Evolutionary conservation across 805 yeast genomes (phyloP), one percentile per base, ranked within the genome.

Genomic region (Ogataea salicorniae): DNA sequence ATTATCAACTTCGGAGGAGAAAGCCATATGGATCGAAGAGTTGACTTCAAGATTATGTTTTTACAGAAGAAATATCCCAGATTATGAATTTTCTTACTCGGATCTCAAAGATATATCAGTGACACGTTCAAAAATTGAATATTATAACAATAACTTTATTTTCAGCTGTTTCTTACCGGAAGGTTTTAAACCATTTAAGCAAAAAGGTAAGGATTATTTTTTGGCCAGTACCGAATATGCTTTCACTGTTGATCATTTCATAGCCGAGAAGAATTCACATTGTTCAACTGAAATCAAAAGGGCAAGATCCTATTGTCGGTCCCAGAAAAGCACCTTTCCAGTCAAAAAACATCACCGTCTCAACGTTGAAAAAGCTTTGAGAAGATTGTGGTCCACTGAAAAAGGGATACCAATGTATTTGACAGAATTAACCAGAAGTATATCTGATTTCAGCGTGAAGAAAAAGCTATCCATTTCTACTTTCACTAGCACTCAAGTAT

Each of bases 21-120:
- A 54, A 38, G 38, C 48, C 0, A 46, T 66, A 0, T 81, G 86
- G 86, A 46, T 48, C 9, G 68, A 69, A 34, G 55, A 64, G 8
- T 35, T 63, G 3, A 49, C 39, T 6, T 16, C 43, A 9, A 37
- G 34, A 20, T 9, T 47, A 1, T 40, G 0, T 3, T 50, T 46
- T 35, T 53, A 58, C 46, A 38, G 54, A 37, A 61, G 64, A 46
- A 72, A 71, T 0, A 69, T 71, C 3, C 66, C 67, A 47, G 42
- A 39, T 4, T 57, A 65, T 47, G 68, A 70, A 20, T 61, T 45
- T 39, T 46, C 57, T 11, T 58, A 55, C 41, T 62, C 66, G 5
- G 46, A 49, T 23, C 14, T 51, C 39, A 54, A 59, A 43, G 55
- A 53, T 42, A 49, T 23, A 23, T n/a, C n/a, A 17, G 18, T 23